Evolutionary conservation across 192 early-diverging fungal species (phyloP).

Genomic region (Dissophora globulifera): DNA sequence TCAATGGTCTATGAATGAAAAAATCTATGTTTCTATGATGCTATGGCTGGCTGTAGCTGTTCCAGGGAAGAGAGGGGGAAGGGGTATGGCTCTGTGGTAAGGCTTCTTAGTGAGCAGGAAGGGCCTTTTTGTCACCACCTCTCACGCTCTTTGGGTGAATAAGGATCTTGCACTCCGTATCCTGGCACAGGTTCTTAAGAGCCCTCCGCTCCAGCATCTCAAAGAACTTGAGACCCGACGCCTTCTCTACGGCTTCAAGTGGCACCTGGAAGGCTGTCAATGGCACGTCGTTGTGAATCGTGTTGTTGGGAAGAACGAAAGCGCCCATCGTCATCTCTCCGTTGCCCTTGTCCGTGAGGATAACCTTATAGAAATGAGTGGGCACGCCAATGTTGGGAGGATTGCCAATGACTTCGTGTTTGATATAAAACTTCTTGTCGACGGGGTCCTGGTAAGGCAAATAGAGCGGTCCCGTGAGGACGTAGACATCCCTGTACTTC

Average conservation of each 20-base stretch:
- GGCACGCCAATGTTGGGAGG: conserved; percentile 91
- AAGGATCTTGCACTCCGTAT: conserved; percentile 57
- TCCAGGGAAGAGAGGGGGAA: too few species aligned
- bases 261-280: conserved; percentile 77
- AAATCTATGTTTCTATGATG: too few species aligned
- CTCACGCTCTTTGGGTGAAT: conserved; percentile 44
- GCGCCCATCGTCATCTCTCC: conserved; percentile 65
- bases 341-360: conserved; percentile 68
- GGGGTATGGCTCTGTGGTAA: too few species aligned
- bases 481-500: conserved; percentile 84
- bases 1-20: too few species aligned
- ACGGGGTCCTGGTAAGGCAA: conserved; percentile 74
- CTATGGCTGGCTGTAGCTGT: too few species aligned
- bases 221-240: conserved; percentile 77
- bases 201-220: conserved; percentile 62
- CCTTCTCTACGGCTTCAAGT: conserved; percentile 77
- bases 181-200: conserved; percentile 58
- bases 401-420: conserved; percentile 89
- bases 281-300: conserved; percentile 71
- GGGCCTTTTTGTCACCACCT: conserved; percentile 25
- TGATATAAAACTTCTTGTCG: conserved; percentile 81
- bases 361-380: conserved; percentile 94
- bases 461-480: conserved; percentile 89
- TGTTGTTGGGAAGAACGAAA: conserved; percentile 89
- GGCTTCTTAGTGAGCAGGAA: conserved; percentile 24